Evolutionary conservation across 108 stramenopile genomes (phyloP).

Genomic region (Schizochytrium sp.): DNA sequence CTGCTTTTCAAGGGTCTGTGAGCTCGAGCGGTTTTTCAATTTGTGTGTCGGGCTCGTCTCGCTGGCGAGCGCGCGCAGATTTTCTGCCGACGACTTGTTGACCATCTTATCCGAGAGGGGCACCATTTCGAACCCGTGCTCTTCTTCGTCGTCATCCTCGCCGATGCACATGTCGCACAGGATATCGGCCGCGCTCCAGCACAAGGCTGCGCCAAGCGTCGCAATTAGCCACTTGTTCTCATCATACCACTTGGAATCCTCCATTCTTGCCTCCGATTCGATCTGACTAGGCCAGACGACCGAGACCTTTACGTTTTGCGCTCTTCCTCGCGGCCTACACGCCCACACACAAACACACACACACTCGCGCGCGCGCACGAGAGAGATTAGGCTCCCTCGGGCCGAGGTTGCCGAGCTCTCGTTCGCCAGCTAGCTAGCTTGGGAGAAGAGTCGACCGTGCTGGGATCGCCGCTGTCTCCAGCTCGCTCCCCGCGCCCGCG

Average conservation of each 20-base stretch:
- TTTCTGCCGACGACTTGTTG: neutral
- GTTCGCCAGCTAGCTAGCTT: too few relatives aligned
- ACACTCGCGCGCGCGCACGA: too few relatives aligned
- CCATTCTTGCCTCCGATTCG: neutral
- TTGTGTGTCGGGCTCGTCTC: neutral
- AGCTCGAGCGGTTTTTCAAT: neutral
- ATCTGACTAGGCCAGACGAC: neutral
- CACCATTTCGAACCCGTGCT: neutral
- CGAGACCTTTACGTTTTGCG: too few relatives aligned
- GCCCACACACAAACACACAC: too few relatives aligned
- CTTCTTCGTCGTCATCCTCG: constrained; percentile 3
- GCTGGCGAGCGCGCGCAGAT: neutral
- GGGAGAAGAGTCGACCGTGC: too few relatives aligned
- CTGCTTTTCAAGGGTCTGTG: neutral
- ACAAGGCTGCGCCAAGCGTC: constrained; percentile 3
- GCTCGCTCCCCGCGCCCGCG: too few relatives aligned
- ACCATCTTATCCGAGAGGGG: neutral
- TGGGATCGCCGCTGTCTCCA: too few relatives aligned
- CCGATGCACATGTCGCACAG: constrained; percentile 12
- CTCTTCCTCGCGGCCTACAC: too few relatives aligned
- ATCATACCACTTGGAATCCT: neutral
- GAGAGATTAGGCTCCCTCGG: too few relatives aligned
- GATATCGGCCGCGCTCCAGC: constrained; percentile 5
- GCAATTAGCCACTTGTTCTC: neutral
- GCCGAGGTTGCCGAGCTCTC: too few relatives aligned